phyloP scores from a whole-genome alignment of 1,139 yeast species.

The Eremothecium cymbalariae region DNA sequence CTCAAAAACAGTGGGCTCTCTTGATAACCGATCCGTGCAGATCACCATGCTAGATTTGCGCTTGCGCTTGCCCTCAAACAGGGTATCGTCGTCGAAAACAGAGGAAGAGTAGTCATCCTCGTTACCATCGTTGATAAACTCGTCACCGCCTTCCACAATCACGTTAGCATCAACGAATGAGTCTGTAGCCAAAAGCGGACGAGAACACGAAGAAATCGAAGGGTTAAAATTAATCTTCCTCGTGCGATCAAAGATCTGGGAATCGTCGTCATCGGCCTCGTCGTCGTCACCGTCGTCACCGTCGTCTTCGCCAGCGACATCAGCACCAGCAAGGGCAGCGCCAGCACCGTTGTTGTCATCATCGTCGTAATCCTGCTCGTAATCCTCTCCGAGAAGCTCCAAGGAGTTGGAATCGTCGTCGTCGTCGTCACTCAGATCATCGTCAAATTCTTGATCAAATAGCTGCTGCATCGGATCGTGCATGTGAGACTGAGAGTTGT shows the following conservation, averaged over 20 bases:
- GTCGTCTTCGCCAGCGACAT: conserved; percentile 8
- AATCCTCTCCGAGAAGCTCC: conserved; percentile 27
- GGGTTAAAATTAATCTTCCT: conserved; percentile 2
- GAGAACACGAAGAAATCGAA: conserved; percentile 4
- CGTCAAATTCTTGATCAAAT: conserved; percentile 46
- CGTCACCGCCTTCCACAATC: conserved; percentile 8
- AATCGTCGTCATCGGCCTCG: conserved; percentile 12
- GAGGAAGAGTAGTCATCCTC: conserved; percentile 10
- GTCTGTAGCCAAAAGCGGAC: conserved; percentile 1
- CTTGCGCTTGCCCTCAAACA: conserved; percentile 6
- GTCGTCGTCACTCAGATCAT: conserved; percentile 42
- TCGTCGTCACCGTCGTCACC: conserved; percentile 8
- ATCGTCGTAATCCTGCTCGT: conserved; percentile 15
- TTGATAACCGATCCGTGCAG: conserved; percentile 4
- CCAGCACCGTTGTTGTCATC: conserved; percentile 20
- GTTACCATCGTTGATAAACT: conserved; percentile 7
- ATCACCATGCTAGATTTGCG: conserved; percentile 8
- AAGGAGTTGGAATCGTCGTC: conserved; percentile 29
- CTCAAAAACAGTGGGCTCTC: neutral
- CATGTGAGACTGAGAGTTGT: conserved; percentile 19
- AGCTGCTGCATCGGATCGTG: conserved; percentile 28
- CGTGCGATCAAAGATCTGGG: conserved; percentile 10
- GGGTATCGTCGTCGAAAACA: conserved; percentile 7
- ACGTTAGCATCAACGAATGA: conserved; percentile 7
- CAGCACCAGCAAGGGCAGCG: conserved; percentile 34